Conservation (phyloP, 2,329 filamentous ascomycete genomes). For the Diplodia corticola region DNA sequence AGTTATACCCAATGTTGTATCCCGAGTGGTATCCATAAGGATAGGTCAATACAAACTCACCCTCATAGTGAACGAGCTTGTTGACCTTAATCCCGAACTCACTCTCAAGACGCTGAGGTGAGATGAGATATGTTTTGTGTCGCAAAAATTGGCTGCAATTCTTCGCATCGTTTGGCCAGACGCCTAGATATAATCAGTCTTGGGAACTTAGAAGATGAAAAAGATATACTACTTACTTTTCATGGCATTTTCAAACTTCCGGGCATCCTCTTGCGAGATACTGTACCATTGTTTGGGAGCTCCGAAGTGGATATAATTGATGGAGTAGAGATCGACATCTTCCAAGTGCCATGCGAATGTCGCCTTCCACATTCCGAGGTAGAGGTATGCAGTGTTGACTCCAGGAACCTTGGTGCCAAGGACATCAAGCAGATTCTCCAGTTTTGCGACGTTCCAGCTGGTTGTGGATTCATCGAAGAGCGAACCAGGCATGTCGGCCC, state of each 20-base stretch:
- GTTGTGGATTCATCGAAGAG: conserved; percentile 85
- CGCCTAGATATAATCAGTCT: conserved; percentile 35
- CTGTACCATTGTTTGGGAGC: conserved; percentile 99
- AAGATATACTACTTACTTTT: conserved; percentile 55
- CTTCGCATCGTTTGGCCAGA: conserved; percentile 94
- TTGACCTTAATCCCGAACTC: conserved; percentile 96
- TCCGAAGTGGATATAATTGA: conserved; percentile 99
- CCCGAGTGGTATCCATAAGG: conserved; percentile 98
- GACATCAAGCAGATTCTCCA: conserved; percentile 90
- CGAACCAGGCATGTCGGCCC: conserved; percentile 93
- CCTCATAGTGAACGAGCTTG: conserved; percentile 90
- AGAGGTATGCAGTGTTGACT: conserved; percentile 96
- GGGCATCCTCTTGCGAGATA: conserved; percentile 92
- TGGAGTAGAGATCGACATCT: conserved; percentile 98
- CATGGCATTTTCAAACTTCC: conserved; percentile 93
- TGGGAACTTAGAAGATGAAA: background rate
- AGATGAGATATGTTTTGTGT: conserved; percentile 97
- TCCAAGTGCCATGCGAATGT: conserved; percentile 99
- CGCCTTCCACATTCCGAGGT: conserved; percentile 99
- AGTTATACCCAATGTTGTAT: conserved; percentile 98
- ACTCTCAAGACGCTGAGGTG: conserved; percentile 79
- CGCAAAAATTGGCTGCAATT: conserved; percentile 94
- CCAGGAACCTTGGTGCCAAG: conserved; percentile 94
- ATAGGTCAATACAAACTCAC: conserved; percentile 97
- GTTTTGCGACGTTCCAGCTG: conserved; percentile 90